These are phyloP conservation scores for Trichoderma semiorbis DNA, from an alignment of 2,329 filamentous ascomycete species.

Conservation along the genomic window DNA sequence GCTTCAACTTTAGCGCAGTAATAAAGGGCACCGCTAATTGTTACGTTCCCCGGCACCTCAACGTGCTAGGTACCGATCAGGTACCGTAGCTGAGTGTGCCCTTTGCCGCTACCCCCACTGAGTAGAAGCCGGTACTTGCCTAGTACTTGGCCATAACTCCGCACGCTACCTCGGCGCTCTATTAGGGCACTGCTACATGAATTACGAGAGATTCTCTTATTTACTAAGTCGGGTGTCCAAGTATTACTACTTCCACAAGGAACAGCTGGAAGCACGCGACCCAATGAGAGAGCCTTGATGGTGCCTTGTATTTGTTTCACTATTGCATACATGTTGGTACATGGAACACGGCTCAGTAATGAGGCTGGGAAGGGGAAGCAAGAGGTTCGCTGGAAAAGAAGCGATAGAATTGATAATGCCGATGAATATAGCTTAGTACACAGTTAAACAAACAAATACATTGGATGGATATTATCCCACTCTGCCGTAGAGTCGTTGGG, in stretches of 20 bases:
- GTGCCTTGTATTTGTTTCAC: neutral
- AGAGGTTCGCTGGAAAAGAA: neutral
- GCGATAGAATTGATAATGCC: slow-evolving; percentile 3
- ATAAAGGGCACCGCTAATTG: neutral
- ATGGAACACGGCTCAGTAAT: neutral
- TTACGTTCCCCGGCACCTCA: neutral
- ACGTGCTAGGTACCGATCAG: neutral
- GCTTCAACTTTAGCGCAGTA: neutral
- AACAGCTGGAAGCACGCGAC: neutral
- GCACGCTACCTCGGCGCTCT: neutral
- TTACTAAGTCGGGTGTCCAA: neutral
- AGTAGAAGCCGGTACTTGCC: neutral
- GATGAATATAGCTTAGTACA: slow-evolving; percentile 16
- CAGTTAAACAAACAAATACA: slow-evolving; percentile 6
- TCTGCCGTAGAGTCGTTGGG: neutral
- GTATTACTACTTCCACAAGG: neutral
- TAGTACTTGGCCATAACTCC: neutral
- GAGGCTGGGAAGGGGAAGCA: neutral
- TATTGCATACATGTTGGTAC: neutral
- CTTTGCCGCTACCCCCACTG: neutral
- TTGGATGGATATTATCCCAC: neutral
- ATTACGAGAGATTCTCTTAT: neutral
- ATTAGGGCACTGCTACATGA: neutral
- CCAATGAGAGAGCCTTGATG: neutral
- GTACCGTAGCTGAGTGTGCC: neutral